A percentile compares a stretch with the other conserved stretches of the same genome.
phyloP scores from a whole-genome alignment of 2,329 filamentous ascomycete species.

The Alternaria sp. region DNA sequence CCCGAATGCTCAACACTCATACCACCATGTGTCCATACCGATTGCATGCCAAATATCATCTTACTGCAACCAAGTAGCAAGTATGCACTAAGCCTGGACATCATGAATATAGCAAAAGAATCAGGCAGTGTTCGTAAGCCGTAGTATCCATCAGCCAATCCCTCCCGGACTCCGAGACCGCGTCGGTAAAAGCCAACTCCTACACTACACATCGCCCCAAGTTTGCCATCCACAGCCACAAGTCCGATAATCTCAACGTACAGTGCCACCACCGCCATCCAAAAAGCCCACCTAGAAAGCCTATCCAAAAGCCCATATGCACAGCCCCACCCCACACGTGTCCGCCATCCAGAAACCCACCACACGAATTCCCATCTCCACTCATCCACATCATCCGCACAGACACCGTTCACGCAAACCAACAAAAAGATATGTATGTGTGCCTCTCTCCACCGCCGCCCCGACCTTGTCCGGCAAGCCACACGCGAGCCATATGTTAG shows the following conservation, averaged over 20 bases:
- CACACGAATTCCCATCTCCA: background rate
- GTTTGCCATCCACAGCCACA: background rate
- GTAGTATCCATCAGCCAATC: background rate
- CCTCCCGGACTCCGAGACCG: background rate
- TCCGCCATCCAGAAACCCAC: background rate
- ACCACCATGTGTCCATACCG: background rate
- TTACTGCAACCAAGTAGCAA: background rate
- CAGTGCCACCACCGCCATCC: background rate
- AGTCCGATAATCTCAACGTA: background rate
- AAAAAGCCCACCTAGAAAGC: background rate
- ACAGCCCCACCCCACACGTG: background rate
- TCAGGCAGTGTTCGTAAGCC: background rate
- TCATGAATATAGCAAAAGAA: background rate
- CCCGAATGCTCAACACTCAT: background rate
- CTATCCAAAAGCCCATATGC: background rate
- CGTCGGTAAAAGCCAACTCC: background rate
- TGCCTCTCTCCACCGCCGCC: background rate
- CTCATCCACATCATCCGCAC: background rate
- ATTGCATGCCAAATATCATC: background rate
- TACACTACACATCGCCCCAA: background rate
- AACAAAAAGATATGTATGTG: background rate
- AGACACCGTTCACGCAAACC: constrained; percentile 1
- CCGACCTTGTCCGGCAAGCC: constrained; percentile 1
- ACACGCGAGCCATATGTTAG: background rate
- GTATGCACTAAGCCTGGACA: background rate